Base-by-base conservation (phyloP, 495 filamentous ascomycete genomes). In the Aspergillus biplanus region DNA sequence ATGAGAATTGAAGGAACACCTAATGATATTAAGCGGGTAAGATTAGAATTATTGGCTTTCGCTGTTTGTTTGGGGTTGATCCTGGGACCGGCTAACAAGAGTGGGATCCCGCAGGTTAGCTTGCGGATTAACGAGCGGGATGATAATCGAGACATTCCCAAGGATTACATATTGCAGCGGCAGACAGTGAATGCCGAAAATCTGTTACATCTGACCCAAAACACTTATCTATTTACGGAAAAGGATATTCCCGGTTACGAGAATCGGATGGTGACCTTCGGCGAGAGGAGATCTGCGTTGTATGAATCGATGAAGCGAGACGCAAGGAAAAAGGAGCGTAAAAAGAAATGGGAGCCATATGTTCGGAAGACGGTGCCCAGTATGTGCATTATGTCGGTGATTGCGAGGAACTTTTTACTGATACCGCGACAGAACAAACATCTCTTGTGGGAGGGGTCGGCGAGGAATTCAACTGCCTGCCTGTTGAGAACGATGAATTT, bases 161-260 rank as follows among this genome's bases (percentile, higher is more conserved):
- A 91, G 67, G 92, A 96, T 71, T 98, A 97, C 75, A 81, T 87
- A 52, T 78, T 98, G 56, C 84, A 91, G 13, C 61, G 87, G 81
- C 60, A 89, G 85, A 77, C 73, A 11, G 57, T 75, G 12, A 71
- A 70, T n/a, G 56, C 68, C 66, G 79, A 68, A 71, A 85, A 65
- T 75, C 87, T 53, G 76, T 70, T 74, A 18, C 73, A 80, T 54
- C 70, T 73, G 54, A 77, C 78, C 0, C 71, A 85, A 70, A 99
- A 97, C 70, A 94, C 91, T 7, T 97, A 86, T 70, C 76, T 97
- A 46, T 98, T 98, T 69, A 90, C 89, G 15, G 93, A 98, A 75
- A 92, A 95, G 72, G 90, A 98, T 71, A 82, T 96, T 27, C 89
- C 92, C 2, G 91, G 90, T 33, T 92, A 87, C 69, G 86, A 87